Evolutionary conservation across 2,329 filamentous ascomycete species (phyloP).

Genomic region (Zymoseptoria pseudotritici): DNA sequence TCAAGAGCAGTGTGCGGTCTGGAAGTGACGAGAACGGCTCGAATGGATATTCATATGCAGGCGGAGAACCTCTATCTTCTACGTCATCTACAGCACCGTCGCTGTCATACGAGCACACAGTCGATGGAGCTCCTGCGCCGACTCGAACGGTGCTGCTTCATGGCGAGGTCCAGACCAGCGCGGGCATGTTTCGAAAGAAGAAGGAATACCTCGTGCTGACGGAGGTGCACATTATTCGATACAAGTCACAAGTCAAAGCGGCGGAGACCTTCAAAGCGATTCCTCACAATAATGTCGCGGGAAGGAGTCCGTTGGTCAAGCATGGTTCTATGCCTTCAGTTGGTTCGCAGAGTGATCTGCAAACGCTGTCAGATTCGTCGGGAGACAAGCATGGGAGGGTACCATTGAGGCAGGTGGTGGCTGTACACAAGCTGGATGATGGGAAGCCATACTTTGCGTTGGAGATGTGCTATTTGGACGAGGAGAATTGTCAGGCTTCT

Average conservation of each 20-base stretch:
- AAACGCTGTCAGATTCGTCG: constrained; percentile 45
- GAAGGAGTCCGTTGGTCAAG: constrained; percentile 41
- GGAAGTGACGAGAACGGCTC: constrained; percentile 39
- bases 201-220: constrained; percentile 66
- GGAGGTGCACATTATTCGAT: constrained; percentile 59
- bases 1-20: constrained; percentile 44
- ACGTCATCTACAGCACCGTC: constrained; percentile 46
- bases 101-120: constrained; percentile 35
- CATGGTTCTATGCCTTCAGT: constrained; percentile 53
- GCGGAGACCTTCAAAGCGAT: constrained; percentile 52
- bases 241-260: constrained; percentile 60
- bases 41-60: constrained; percentile 4
- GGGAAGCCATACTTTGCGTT: constrained; percentile 59
- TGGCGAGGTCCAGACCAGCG: constrained; percentile 63
- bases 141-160: constrained; percentile 51
- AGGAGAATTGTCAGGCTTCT: constrained; percentile 53
- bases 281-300: constrained; percentile 27
- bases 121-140: constrained; percentile 16
- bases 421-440: constrained; percentile 60
- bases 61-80: constrained; percentile 40
- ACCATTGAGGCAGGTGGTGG: constrained; percentile 58
- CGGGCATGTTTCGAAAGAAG: constrained; percentile 64
- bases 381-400: constrained; percentile 52
- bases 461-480: constrained; percentile 61
- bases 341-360: constrained; percentile 55